Base-by-base conservation (phyloP, 2,329 filamentous ascomycete genomes). In the Fusarium sp. region DNA sequence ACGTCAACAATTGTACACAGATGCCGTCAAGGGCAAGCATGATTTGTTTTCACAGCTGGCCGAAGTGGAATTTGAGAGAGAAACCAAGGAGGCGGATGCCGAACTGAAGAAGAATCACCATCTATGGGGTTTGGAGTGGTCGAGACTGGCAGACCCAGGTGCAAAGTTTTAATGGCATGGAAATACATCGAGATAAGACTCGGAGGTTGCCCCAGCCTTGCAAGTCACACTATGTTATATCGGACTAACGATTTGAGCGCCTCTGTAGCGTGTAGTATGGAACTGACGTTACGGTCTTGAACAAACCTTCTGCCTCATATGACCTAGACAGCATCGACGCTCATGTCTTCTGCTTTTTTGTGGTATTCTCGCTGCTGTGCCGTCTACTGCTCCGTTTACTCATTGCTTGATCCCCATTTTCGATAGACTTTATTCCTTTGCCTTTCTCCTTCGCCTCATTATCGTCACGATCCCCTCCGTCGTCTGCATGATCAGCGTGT, bases 71-170 rank as follows among this genome's bases (percentile, higher is more conserved):
- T 62, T 81, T 51, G 75, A 78, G 44, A 72, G 57, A 22, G 74
- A 73, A 48, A 56, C 65, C 8, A 59, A 68, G 15, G 60, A 76
- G 30, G 60, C 62, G 14, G 61, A 66, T 39, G 55, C 61, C 26
- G 64, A 54, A 39, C 48, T 61, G 9, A 73, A 56, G 39, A 72
- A 70, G 36, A 73, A 81, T 6, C 67, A 73, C 20, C 54, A 69
- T 26, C 73, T 71, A 11, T 82, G 80, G 81, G 81, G 79, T 16
- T 68, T 77, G 72, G 81, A 83, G 68, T 82, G 80, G 78, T 75
- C 79, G n/a, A 77, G 76, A 24, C 60, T 83, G 42, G 80, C 77
- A 7, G 75, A 81, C 53, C 42, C 53, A 7, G 71, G 62, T 16
- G 72, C 53, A 18, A 69, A 70, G 50, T 73, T 75, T 45, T 82